These are phyloP conservation scores for Eimeria sp. DNA, from an alignment of 169 alveolate genomes.

Conservation along the genomic window DNA sequence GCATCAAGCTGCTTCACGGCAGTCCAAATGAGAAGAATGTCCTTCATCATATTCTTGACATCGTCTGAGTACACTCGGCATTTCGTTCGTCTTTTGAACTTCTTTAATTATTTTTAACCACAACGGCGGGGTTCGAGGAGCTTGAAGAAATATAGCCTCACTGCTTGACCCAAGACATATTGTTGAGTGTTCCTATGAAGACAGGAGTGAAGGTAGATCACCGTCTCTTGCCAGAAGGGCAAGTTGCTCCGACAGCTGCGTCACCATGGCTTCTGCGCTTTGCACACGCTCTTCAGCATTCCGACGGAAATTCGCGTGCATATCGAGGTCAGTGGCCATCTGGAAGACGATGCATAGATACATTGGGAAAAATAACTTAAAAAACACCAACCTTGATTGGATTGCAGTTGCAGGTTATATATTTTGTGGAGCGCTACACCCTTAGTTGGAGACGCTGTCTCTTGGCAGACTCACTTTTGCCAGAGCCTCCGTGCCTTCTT, in stretches of 20 bases:
- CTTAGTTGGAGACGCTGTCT: not conserved
- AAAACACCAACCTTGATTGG: no score
- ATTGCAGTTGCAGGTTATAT: not conserved
- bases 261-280: conserved; percentile 48
- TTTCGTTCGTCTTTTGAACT: not conserved
- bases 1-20: conserved; percentile 79
- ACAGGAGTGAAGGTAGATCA: not conserved
- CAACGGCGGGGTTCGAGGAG: not conserved
- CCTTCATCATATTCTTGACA: conserved; percentile 78
- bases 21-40: conserved; percentile 79
- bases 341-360: not conserved
- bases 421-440: no score
- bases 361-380: not conserved
- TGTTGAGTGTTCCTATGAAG: not conserved
- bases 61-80: conserved; percentile 57
- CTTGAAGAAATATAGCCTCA: not conserved
- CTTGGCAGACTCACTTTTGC: not conserved
- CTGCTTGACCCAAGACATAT: not conserved
- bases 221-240: conserved; percentile 81
- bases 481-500: conserved; percentile 30
- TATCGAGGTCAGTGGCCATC: conserved; percentile 40
- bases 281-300: conserved; percentile 61
- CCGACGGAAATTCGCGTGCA: conserved; percentile 7
- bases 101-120: not conserved
- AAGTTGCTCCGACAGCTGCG: conserved; percentile 58